Evolutionary conservation across 2,329 filamentous ascomycete genomes (phyloP), one percentile per base, ranked within the genome.

Genomic region (Cladophialophora carrionii): DNA sequence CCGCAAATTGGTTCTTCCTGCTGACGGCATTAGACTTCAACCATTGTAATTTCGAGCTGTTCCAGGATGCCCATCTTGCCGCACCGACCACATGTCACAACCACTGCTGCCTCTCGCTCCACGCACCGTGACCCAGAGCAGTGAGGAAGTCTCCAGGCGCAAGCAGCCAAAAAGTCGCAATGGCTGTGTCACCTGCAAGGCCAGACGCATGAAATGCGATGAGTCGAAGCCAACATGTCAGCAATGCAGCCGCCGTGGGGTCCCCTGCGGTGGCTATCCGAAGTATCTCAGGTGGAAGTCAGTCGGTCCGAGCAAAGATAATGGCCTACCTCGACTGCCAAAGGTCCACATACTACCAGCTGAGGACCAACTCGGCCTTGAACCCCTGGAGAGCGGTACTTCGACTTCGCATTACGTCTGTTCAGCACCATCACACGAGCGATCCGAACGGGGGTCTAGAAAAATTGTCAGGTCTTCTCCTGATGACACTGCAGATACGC

Each of bases 191-290:
- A 90, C 88, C 58, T 91, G 88, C 80, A 91, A 90, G 77, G 82
- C 84, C 64, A 90, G 90, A 77, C 82, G 88, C 65, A 78, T 90
- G 61, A 91, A 90, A 77, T 91, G 88, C 77, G 88, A 90, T 74
- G 88, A 91, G 78, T 85, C 84, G 53, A 90, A 90, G 69, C 88
- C 88, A 0, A 82, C 80, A 22, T 90, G 88, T 71, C 80, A 85
- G 64, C 87, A 90, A 78, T 90, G 88, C 73, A 80, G 84, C 49
- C 85, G 84, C 70, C 82, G 88, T 56, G 86, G 83, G 68, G 87
- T 90, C 24, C 74, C 79, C 3, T 91, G 88, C 73, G 88, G 87
- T 63, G 88, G 88, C 48, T 91, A 90, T 77, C 55, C 54, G 22
- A 63, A 43, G 32, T 58, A 53, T 32, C 61, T 63, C 20, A 58